Percentiles rank a stretch among this genome's conserved stretches.
Evolutionary conservation across 257 asterid genomes (phyloP).

Genomic region (Jacaranda copaia): DNA sequence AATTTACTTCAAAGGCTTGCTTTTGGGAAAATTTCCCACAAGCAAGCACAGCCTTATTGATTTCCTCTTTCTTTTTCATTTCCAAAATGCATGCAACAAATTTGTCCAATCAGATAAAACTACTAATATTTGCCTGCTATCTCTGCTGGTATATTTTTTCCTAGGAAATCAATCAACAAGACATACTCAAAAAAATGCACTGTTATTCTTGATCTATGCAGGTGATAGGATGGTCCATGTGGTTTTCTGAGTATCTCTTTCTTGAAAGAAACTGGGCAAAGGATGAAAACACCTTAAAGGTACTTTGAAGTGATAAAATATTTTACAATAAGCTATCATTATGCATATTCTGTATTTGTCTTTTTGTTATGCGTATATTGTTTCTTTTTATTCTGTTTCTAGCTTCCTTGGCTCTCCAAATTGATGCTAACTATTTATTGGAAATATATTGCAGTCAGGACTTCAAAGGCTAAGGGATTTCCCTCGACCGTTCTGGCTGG

Average conservation of each 20-base stretch:
- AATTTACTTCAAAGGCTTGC: too few species aligned
- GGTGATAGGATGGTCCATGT: constrained; percentile 99
- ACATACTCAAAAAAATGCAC: constrained; percentile 19
- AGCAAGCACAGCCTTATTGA: too few species aligned
- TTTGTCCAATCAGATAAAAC: constrained; percentile 11
- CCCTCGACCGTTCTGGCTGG: constrained; percentile 93
- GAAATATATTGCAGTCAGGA: constrained; percentile 65
- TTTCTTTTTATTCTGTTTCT: constrained; percentile 24
- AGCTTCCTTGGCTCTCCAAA: constrained; percentile 28
- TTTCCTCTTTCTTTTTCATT: neutral
- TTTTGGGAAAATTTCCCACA: too few species aligned
- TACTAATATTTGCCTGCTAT: neutral
- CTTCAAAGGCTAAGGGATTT: constrained; percentile 76
- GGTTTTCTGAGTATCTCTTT: constrained; percentile 94
- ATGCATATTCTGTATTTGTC: constrained; percentile 14
- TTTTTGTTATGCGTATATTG: constrained; percentile 7
- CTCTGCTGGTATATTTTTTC: constrained; percentile 13
- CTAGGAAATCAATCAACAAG: constrained; percentile 22
- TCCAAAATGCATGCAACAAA: neutral
- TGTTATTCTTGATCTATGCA: constrained; percentile 43
- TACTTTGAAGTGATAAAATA: constrained; percentile 39
- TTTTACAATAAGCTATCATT: constrained; percentile 3
- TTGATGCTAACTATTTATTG: constrained; percentile 22
- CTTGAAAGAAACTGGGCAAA: constrained; percentile 98
- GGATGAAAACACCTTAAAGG: constrained; percentile 90